These are phyloP conservation scores for Phlyctochytrium bullatum DNA, from an alignment of 192 early-diverging fungal genomes.

Conservation along the genomic window DNA sequence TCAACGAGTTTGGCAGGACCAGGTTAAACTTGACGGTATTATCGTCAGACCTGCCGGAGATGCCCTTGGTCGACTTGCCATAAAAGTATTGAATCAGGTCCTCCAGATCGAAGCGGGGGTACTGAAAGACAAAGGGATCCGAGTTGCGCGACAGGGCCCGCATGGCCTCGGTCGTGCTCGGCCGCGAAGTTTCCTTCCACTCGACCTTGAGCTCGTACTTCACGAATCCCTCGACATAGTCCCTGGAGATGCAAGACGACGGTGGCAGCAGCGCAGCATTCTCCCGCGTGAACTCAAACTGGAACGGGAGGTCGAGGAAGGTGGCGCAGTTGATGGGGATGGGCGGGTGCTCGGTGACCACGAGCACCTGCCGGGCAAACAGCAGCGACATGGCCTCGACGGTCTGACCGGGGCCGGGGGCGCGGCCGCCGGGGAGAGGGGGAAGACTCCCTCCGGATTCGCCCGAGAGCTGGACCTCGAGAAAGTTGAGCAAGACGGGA, in stretches of 20 bases:
- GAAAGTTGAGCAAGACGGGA: neutral
- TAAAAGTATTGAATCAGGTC: neutral
- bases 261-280: neutral
- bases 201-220: neutral
- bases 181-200: neutral
- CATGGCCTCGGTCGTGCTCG: neutral
- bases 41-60: neutral
- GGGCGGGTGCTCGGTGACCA: neutral
- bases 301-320: neutral
- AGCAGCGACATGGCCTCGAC: neutral
- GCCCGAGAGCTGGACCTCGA: neutral
- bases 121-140: neutral
- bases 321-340: neutral
- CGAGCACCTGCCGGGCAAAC: neutral
- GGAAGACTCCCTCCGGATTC: neutral
- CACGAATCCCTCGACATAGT: neutral
- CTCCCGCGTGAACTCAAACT: neutral
- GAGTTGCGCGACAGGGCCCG: neutral
- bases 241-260: neutral
- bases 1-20: neutral
- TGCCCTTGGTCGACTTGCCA: neutral
- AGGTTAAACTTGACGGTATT: neutral
- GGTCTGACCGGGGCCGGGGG: neutral
- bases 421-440: too few species aligned
- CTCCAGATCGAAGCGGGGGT: neutral